Conservation (phyloP, 768 basidiomycete species). For the Mrakia blollopis region DNA sequence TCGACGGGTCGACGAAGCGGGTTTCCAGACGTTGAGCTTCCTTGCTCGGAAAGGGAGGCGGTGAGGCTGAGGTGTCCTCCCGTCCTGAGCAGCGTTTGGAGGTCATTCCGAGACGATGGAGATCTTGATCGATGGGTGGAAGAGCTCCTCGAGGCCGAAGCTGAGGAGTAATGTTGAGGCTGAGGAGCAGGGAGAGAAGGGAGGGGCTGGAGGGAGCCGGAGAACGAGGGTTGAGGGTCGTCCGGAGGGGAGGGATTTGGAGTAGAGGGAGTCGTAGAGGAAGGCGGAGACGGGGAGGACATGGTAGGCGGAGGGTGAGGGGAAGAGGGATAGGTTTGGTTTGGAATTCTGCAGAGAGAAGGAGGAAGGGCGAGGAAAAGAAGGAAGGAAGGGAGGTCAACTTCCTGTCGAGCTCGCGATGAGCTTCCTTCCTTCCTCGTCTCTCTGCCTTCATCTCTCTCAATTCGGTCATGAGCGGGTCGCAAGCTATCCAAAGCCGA, state of each 20-base stretch:
- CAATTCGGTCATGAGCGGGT: neutral
- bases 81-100: neutral
- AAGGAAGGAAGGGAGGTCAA: neutral
- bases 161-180: neutral
- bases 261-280: neutral
- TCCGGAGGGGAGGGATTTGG: neutral
- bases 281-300: neutral
- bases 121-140: slow-evolving; percentile 5
- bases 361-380: neutral
- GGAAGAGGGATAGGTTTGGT: neutral
- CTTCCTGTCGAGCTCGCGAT: neutral
- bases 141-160: neutral
- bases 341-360: neutral
- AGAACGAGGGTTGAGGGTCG: neutral
- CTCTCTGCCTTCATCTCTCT: neutral
- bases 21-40: neutral
- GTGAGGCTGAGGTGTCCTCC: neutral
- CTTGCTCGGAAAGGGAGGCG: neutral
- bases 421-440: neutral
- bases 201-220: neutral
- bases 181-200: neutral
- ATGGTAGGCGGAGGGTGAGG: too few relatives aligned
- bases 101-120: neutral
- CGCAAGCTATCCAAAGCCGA: too few relatives aligned
- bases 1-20: slow-evolving; percentile 24